Conservation (phyloP, 306 rosid genomes). For the Glycine latifolia region DNA sequence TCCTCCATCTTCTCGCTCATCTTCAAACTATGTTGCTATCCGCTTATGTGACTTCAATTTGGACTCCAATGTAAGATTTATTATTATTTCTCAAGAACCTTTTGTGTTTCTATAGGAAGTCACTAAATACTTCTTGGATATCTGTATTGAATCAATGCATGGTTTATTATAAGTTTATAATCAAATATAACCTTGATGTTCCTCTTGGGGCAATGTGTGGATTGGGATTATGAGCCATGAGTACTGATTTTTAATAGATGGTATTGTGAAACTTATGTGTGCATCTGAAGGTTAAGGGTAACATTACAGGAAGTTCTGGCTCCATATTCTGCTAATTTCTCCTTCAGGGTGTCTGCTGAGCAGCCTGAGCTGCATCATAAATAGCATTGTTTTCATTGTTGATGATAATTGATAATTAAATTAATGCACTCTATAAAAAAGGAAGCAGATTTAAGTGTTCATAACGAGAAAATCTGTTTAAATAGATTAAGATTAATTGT, state of each 20-base stretch:
- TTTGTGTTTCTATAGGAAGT: slow-evolving; percentile 39
- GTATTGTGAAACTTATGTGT: not conserved
- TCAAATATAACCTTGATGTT: not conserved
- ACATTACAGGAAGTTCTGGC: slow-evolving; percentile 31
- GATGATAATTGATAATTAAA: slow-evolving; percentile 32
- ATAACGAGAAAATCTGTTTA: slow-evolving; percentile 10
- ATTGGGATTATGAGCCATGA: not conserved
- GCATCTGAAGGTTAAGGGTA: slow-evolving; percentile 16
- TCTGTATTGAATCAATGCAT: not conserved
- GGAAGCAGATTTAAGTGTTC: slow-evolving; percentile 18
- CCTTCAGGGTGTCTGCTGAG: slow-evolving; percentile 24
- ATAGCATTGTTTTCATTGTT: slow-evolving; percentile 7
- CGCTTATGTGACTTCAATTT: slow-evolving; percentile 68
- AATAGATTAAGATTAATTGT: slow-evolving; percentile 15
- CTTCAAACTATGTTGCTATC: slow-evolving; percentile 89
- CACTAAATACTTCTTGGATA: slow-evolving; percentile 26
- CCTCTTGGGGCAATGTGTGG: not conserved
- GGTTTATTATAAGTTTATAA: slow-evolving; percentile 16
- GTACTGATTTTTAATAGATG: not conserved
- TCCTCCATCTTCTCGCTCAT: slow-evolving; percentile 90
- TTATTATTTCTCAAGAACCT: not conserved
- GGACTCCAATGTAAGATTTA: slow-evolving; percentile 61
- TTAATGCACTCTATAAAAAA: slow-evolving; percentile 14
- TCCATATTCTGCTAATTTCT: slow-evolving; percentile 33
- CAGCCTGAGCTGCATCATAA: slow-evolving; percentile 25